Evolutionary conservation across 768 basidiomycete genomes (phyloP).

Genomic region (Xerocomellus dryophilus): DNA sequence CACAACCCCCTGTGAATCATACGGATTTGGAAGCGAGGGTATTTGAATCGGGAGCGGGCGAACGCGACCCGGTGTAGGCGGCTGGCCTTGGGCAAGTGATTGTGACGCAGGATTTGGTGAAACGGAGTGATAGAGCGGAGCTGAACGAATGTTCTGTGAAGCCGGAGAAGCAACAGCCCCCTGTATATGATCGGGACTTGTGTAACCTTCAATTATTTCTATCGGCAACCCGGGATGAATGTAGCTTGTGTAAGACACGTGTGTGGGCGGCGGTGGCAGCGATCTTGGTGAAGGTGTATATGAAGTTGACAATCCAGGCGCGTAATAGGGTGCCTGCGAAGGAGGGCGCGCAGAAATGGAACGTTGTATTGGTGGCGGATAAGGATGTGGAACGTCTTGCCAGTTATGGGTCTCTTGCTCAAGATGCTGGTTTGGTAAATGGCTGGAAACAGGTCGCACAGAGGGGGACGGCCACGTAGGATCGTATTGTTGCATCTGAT

Average conservation of each 20-base stretch:
- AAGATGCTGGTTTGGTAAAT: slow-evolving; percentile 5
- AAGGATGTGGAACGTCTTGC: slow-evolving; percentile 24
- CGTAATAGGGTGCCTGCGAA: slow-evolving; percentile 30
- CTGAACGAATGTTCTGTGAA: slow-evolving; percentile 54
- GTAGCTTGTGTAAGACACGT: slow-evolving; percentile 20
- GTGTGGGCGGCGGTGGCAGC: slow-evolving; percentile 31
- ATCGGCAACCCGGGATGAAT: slow-evolving; percentile 13
- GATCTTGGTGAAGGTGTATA: slow-evolving; percentile 20
- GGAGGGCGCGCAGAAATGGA: slow-evolving; percentile 52
- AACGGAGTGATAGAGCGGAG: slow-evolving; percentile 56
- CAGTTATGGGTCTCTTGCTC: slow-evolving; percentile 15
- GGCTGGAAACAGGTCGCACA: slow-evolving; percentile 1
- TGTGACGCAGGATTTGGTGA: slow-evolving; percentile 52
- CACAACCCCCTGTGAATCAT: slow-evolving; percentile 39
- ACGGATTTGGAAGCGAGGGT: slow-evolving; percentile 26
- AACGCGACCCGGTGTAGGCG: slow-evolving; percentile 4
- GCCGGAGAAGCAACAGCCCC: slow-evolving; percentile 59
- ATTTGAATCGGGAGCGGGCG: slow-evolving; percentile 26
- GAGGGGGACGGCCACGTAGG: slow-evolving; percentile 8
- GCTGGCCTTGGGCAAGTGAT: slow-evolving; percentile 7
- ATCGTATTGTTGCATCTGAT: slow-evolving; percentile 8
- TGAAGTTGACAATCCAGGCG: slow-evolving; percentile 37
- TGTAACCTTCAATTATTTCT: slow-evolving; percentile 14
- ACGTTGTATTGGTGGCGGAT: slow-evolving; percentile 41
- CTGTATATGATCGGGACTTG: slow-evolving; percentile 54